Percentiles rank a stretch among this genome's conserved stretches.
These are phyloP conservation scores for Neonectria ditissima DNA, from an alignment of 2,329 filamentous ascomycete species.

Conservation along the genomic window DNA sequence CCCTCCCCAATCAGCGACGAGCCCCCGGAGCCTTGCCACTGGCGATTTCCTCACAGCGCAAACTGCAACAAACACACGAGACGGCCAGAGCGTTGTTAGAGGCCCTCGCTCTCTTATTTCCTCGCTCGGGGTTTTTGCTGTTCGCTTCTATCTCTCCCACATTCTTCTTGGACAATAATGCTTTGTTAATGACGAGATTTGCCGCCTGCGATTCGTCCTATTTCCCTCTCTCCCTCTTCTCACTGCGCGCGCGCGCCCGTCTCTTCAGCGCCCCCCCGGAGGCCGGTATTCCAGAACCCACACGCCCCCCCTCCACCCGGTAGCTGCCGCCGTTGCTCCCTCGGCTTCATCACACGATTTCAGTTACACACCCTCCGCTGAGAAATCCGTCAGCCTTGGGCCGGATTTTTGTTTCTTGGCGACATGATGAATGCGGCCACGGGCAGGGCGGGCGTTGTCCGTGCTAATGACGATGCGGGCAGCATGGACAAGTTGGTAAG, in stretches of 20 bases:
- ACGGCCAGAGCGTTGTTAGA: slow-evolving; percentile 7
- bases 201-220: slow-evolving; percentile 12
- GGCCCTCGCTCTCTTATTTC: slow-evolving; percentile 11
- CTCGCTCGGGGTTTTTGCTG: slow-evolving; percentile 10
- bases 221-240: slow-evolving; percentile 13
- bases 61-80: slow-evolving; percentile 7
- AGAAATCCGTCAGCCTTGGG: slow-evolving; percentile 43
- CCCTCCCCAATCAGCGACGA: slow-evolving; percentile 19
- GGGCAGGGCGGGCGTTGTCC: slow-evolving; percentile 69
- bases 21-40: slow-evolving; percentile 14
- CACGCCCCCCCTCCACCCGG: slow-evolving; percentile 44
- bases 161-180: slow-evolving; percentile 11
- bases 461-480: slow-evolving; percentile 63
- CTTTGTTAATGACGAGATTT: slow-evolving; percentile 1
- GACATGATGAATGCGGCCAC: slow-evolving; percentile 57
- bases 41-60: slow-evolving; percentile 3
- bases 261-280: slow-evolving; percentile 23
- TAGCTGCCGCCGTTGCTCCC: slow-evolving; percentile 44
- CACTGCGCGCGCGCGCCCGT: slow-evolving; percentile 11
- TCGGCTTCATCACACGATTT: slow-evolving; percentile 50
- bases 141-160: slow-evolving; percentile 7
- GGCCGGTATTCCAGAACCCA: slow-evolving; percentile 40
- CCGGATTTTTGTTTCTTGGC: slow-evolving; percentile 40
- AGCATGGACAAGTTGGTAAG: slow-evolving; percentile 71
- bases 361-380: slow-evolving; percentile 49